Evolutionary conservation across 345 rosid genomes (phyloP).

Genomic region (Microcos paniculata): DNA sequence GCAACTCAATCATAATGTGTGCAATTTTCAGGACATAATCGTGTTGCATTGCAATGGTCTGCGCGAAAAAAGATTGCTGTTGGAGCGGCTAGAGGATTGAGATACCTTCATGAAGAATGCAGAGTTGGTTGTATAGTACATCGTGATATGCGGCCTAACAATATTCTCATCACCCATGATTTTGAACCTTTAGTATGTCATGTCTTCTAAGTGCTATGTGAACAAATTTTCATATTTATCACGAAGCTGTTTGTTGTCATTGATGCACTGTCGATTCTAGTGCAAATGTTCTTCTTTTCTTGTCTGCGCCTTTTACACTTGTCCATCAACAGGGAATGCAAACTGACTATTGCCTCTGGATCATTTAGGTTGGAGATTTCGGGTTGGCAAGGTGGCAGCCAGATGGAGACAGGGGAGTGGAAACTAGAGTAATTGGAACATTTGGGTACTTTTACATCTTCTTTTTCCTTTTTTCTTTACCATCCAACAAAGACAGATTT

Average conservation of each 20-base stretch:
- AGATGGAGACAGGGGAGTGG: conserved; percentile 90
- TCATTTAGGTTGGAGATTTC: conserved; percentile 89
- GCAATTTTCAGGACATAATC: conserved; percentile 45
- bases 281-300: background rate
- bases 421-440: conserved; percentile 92
- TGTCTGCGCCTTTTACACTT: too few species aligned
- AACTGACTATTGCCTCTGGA: conserved; percentile 16
- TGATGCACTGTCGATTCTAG: background rate
- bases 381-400: conserved; percentile 99
- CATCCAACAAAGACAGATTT: background rate
- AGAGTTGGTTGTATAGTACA: conserved; percentile 99
- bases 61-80: conserved; percentile 91
- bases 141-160: conserved; percentile 95
- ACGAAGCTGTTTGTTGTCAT: background rate
- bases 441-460: conserved; percentile 58
- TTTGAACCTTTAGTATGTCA: conserved; percentile 81
- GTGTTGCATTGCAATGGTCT: conserved; percentile 71
- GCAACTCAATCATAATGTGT: background rate
- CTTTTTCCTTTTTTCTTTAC: conserved; percentile 11
- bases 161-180: conserved; percentile 95
- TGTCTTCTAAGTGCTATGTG: conserved; percentile 13
- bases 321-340: background rate
- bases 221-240: background rate
- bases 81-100: conserved; percentile 96
- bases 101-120: conserved; percentile 99